Conservation (phyloP, 306 rosid genomes). For the Vigna mungo region DNA sequence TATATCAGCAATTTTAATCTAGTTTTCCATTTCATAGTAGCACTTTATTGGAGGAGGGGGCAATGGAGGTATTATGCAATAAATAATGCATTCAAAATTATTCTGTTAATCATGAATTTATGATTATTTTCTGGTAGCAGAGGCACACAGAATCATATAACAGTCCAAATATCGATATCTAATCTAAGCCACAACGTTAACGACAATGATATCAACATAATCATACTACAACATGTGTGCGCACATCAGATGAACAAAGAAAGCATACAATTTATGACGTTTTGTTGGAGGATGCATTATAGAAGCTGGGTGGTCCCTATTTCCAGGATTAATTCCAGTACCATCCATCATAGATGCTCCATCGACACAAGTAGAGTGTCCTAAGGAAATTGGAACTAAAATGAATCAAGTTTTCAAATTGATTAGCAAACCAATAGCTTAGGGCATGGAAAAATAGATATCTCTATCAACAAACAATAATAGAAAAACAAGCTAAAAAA, state of each 20-base stretch:
- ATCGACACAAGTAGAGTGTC: slow-evolving; percentile 56
- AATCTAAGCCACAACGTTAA: slow-evolving; percentile 37
- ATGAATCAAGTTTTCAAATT: slow-evolving; percentile 41
- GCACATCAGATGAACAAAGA: slow-evolving; percentile 48
- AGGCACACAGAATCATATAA: slow-evolving; percentile 9
- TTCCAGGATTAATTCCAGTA: slow-evolving; percentile 62
- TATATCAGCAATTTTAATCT: slow-evolving; percentile 14
- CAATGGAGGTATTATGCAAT: not conserved
- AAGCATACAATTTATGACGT: slow-evolving; percentile 85
- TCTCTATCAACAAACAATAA: slow-evolving; percentile 17
- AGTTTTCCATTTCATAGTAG: slow-evolving; percentile 9
- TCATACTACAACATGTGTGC: slow-evolving; percentile 27
- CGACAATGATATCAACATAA: slow-evolving; percentile 35
- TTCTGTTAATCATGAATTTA: not conserved
- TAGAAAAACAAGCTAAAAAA: not conserved
- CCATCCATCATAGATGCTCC: slow-evolving; percentile 59
- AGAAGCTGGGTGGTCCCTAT: slow-evolving; percentile 57
- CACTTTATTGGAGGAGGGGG: not conserved
- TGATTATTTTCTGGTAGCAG: not conserved
- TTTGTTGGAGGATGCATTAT: slow-evolving; percentile 73
- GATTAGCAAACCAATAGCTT: slow-evolving; percentile 22
- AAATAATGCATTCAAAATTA: slow-evolving; percentile 27
- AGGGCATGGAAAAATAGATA: slow-evolving; percentile 16
- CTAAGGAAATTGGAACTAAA: slow-evolving; percentile 48
- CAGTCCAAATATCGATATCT: slow-evolving; percentile 2